Evolutionary conservation across 1,139 yeast species (phyloP), one percentile per base, ranked within the genome.

Genomic region (Scheffersomyces quercinus): DNA sequence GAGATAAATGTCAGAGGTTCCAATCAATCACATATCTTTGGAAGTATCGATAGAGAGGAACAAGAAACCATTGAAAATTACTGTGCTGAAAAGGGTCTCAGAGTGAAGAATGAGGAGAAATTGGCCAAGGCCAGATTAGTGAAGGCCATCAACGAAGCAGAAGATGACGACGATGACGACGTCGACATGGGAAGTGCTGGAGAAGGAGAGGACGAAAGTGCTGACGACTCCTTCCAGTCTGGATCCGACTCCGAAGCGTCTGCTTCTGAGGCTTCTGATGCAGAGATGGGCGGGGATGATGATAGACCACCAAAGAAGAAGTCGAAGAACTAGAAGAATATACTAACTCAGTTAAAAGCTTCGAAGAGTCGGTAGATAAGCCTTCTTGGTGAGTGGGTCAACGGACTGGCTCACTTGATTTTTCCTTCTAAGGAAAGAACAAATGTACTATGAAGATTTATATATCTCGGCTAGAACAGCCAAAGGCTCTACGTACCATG

Each of bases 31-130:
- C 95, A 91, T 55, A 83, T 83, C 40, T 93, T 93, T 66, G 95
- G 96, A 47, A 88, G 88, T 60, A 88, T 93, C 55, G 87, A 87
- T 51, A 82, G 90, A 60, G 97, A 89, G 53, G 99, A 93, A 61
- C 98, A 91, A 65, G 83, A 79, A 43, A 70, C 80, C 3, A 76
- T 93, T 49, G 97, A 91, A 62, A 74, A 74, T 37, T 93, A 77
- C 73, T 81, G 95, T 65, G 78, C 78, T 56, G 82, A 84, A 43
- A 91, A 88, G 75, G 88, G 87, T 42, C 70, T 93, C 50, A 77
- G 81, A 53, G 88, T 93, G 44, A 86, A 85, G 71, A 90, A 91
- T 62, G 98, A 93, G 61, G 95, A 89, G 52, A 88, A 84, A 56
- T 87, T 89, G 48, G 95, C 93, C 38, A 88, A 89, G 66, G 84